Evolutionary conservation across 1,284 basidiomycete species (phyloP).

Genomic region (Takashimella koratensis): DNA sequence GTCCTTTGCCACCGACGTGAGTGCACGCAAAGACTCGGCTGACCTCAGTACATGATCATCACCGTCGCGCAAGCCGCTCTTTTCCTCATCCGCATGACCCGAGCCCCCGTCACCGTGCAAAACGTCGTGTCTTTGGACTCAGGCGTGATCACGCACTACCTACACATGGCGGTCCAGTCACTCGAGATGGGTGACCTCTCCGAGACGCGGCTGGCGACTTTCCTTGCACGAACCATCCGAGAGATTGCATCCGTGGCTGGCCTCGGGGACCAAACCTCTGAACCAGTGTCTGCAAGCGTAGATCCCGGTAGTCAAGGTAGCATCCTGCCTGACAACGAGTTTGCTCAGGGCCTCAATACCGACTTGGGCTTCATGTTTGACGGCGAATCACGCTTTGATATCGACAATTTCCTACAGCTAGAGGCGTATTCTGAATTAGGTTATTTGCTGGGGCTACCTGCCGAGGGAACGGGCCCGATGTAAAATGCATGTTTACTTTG

Average conservation of each 20-base stretch:
- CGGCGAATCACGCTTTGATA: background rate
- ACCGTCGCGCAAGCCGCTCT: conserved; percentile 36
- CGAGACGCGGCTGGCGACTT: conserved; percentile 30
- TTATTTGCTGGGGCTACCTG: background rate
- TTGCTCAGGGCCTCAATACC: background rate
- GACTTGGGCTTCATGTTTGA: background rate
- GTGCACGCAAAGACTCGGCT: background rate
- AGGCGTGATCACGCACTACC: conserved; percentile 28
- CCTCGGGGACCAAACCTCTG: too few relatives aligned
- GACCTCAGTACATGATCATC: conserved; percentile 25
- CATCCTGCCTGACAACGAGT: background rate
- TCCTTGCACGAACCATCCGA: conserved; percentile 28
- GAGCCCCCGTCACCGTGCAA: conserved; percentile 17
- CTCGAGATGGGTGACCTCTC: conserved; percentile 26
- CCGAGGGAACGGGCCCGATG: too few relatives aligned
- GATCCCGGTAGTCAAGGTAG: background rate
- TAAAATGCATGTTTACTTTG: too few relatives aligned
- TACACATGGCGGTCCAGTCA: conserved; percentile 27
- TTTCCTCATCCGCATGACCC: conserved; percentile 32
- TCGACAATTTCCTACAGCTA: background rate
- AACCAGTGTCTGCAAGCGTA: too few relatives aligned
- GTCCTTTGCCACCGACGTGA: conserved; percentile 34
- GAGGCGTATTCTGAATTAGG: background rate
- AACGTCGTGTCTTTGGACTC: conserved; percentile 17
- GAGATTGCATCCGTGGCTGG: conserved; percentile 13